phyloP scores from a whole-genome alignment of 495 filamentous ascomycete species.

The Neurospora sp. region DNA sequence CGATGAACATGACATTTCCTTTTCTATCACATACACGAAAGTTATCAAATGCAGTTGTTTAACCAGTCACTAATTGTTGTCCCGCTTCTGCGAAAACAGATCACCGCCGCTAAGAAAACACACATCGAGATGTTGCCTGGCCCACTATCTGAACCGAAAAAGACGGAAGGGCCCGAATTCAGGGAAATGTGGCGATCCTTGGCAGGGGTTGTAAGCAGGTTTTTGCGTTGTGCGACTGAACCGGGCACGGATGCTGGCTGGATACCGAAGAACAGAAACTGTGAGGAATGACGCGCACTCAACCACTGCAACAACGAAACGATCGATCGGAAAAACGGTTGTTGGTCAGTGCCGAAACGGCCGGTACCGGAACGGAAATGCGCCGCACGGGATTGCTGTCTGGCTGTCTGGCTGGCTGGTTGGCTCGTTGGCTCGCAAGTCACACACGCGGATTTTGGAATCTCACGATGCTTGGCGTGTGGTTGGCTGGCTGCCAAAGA shows the following conservation, averaged over 20 bases:
- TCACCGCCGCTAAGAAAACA: conserved; percentile 14
- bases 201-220: neutral
- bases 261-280: neutral
- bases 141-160: neutral
- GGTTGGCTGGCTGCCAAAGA: neutral
- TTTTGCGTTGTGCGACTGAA: neutral
- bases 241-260: neutral
- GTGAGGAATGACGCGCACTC: neutral
- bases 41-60: conserved; percentile 11
- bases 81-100: conserved; percentile 21
- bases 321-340: neutral
- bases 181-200: neutral
- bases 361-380: neutral
- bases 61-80: conserved; percentile 19
- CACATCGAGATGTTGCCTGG: neutral
- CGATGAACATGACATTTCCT: neutral
- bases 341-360: neutral
- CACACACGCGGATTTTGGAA: neutral
- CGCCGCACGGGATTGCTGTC: neutral
- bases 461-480: neutral
- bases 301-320: neutral
- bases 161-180: neutral
- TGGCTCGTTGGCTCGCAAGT: neutral
- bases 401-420: neutral
- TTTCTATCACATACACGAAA: conserved; percentile 1